A percentile compares a stretch with the other conserved stretches of the same genome.
Evolutionary conservation across 768 basidiomycete species (phyloP).

Genomic region (Cystobasidium onofrii): DNA sequence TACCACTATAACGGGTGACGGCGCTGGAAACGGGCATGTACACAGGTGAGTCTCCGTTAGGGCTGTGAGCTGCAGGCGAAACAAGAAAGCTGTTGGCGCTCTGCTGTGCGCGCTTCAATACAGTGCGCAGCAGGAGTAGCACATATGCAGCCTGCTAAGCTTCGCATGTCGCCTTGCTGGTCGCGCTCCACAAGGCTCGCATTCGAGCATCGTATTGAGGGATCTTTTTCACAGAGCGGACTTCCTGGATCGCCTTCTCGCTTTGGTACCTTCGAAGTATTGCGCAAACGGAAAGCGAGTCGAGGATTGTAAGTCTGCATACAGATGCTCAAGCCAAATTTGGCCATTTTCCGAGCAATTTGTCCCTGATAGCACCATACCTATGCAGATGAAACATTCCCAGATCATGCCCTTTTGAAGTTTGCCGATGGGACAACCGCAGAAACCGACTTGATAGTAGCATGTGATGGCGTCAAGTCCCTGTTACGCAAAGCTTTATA

Average conservation of each 20-base stretch:
- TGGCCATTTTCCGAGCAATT: too few species aligned
- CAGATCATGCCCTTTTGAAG: slow-evolving; percentile 16
- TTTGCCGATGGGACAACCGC: slow-evolving; percentile 31
- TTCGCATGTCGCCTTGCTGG: too few species aligned
- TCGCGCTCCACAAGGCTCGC: too few species aligned
- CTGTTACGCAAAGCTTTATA: slow-evolving; percentile 31
- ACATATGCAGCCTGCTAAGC: too few species aligned
- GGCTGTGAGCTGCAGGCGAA: neutral
- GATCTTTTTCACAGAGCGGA: slow-evolving; percentile 38
- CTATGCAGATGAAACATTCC: neutral
- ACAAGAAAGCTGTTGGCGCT: too few species aligned
- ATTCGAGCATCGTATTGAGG: too few species aligned
- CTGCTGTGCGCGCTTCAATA: neutral
- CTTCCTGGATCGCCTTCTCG: slow-evolving; percentile 32
- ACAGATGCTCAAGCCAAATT: too few species aligned
- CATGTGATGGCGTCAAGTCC: slow-evolving; percentile 27
- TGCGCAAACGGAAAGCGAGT: slow-evolving; percentile 22
- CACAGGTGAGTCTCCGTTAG: slow-evolving; percentile 22
- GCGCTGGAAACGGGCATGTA: slow-evolving; percentile 29
- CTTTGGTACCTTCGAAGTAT: neutral
- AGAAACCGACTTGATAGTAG: slow-evolving; percentile 36
- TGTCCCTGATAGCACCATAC: too few species aligned
- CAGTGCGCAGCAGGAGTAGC: too few species aligned
- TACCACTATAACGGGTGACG: slow-evolving; percentile 18
- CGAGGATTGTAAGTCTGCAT: slow-evolving; percentile 10